Conservation (phyloP, 352 stramenopile genomes). For the Pythium rhizo-oryzae region DNA sequence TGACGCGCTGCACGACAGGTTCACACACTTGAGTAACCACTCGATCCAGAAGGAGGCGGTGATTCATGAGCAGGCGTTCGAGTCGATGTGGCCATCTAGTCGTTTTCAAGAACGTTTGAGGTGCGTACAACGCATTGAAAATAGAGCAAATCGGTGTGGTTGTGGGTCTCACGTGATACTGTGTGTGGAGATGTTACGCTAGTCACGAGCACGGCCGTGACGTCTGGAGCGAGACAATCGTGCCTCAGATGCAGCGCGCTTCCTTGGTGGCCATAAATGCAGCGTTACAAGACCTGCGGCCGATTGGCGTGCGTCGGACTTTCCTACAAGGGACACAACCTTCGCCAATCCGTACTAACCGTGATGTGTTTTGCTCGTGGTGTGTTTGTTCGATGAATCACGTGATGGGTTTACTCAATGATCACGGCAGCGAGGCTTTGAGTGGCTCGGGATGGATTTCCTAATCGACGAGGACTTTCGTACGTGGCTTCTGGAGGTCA, state of each 20-base stretch:
- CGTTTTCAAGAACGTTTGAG: constrained; percentile 40
- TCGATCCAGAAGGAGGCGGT: constrained; percentile 75
- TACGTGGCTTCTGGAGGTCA: constrained; percentile 86
- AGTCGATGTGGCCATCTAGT: constrained; percentile 69
- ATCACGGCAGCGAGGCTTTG: constrained; percentile 81
- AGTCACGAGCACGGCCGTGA: constrained; percentile 42
- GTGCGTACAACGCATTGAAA: constrained; percentile 22
- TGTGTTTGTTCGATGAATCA: too few species aligned
- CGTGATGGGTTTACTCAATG: too few species aligned
- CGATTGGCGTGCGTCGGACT: constrained; percentile 48
- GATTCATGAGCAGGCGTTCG: constrained; percentile 4
- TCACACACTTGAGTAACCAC: constrained; percentile 85
- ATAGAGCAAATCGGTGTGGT: not conserved
- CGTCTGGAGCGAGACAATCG: constrained; percentile 50
- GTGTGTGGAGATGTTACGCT: too few species aligned
- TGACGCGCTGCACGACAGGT: constrained; percentile 44
- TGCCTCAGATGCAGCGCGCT: constrained; percentile 64
- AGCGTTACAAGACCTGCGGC: constrained; percentile 44
- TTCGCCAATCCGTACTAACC: too few species aligned
- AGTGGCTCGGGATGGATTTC: constrained; percentile 89
- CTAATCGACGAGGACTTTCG: constrained; percentile 57
- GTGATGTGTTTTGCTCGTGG: too few species aligned
- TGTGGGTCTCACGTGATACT: not conserved
- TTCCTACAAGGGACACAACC: too few species aligned
- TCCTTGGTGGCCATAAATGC: constrained; percentile 41